These are phyloP conservation scores for Chlorella sorokiniana DNA, from an alignment of 139 green algal genomes.

Conservation along the genomic window DNA sequence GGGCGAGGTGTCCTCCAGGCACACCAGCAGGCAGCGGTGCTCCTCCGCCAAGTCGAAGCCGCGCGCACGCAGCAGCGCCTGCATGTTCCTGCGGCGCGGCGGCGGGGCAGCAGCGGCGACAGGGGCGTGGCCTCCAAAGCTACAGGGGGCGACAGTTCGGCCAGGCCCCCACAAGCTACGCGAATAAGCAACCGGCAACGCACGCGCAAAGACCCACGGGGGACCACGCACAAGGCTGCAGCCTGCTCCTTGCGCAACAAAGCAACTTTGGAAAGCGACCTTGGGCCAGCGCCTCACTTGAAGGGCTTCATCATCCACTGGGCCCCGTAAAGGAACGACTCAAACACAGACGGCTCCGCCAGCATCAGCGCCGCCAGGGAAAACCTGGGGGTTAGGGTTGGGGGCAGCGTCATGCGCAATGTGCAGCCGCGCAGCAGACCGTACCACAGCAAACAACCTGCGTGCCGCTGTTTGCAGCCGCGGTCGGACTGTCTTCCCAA, in stretches of 20 bases:
- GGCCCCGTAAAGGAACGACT: constrained; percentile 36
- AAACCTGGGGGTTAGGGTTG: no score
- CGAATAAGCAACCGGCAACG: no score
- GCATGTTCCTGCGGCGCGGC: constrained; percentile 17
- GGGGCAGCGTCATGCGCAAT: no score
- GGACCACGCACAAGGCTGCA: no score
- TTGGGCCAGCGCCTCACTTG: constrained; percentile 11
- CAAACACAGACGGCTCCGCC: constrained; percentile 29
- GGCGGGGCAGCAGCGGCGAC: neutral
- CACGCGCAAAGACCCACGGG: no score
- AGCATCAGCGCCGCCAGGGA: constrained; percentile 29
- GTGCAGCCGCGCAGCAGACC: neutral
- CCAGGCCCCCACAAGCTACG: no score
- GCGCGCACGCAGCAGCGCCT: constrained; percentile 16
- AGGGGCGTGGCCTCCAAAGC: neutral
- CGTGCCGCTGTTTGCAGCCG: no score
- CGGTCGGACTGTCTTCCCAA: neutral
- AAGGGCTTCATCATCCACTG: constrained; percentile 46
- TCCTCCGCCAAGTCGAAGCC: constrained; percentile 35
- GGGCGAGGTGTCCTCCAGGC: neutral
- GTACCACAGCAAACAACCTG: neutral
- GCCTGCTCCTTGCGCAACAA: no score
- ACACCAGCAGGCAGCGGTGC: constrained; percentile 35
- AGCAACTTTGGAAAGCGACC: no score
- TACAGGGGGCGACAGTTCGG: neutral